Conservation (phyloP, 371 early-diverging fungal species). For the Mortierella sp. region DNA sequence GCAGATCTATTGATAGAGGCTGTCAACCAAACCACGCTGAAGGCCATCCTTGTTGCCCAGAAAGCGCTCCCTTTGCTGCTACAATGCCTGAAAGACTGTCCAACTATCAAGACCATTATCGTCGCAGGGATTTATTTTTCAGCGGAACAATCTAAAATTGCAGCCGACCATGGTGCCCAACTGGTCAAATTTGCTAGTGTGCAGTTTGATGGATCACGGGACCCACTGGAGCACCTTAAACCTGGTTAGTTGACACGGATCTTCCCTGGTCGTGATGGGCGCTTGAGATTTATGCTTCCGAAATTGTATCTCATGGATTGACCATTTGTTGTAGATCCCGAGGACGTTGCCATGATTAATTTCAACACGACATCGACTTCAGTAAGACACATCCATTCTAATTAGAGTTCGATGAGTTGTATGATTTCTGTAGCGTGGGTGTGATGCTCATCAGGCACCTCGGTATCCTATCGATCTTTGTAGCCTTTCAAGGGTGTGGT, state of each 20-base stretch:
- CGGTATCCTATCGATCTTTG: not conserved
- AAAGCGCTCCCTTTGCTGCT: constrained; percentile 37
- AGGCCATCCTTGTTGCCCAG: constrained; percentile 41
- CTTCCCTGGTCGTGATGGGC: not conserved
- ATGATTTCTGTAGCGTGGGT: not conserved
- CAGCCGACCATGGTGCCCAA: constrained; percentile 22
- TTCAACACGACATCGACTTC: constrained; percentile 45
- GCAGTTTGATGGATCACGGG: constrained; percentile 19
- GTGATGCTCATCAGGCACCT: not conserved
- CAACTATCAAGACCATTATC: constrained; percentile 39
- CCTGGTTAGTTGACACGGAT: constrained; percentile 24
- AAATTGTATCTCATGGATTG: not conserved
- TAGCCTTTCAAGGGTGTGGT: constrained; percentile 54
- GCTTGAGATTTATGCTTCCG: not conserved
- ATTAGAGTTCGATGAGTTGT: not conserved
- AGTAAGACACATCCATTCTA: not conserved
- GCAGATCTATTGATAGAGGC: constrained; percentile 40
- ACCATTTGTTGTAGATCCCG: constrained; percentile 13
- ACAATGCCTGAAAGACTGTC: constrained; percentile 28
- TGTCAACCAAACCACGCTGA: constrained; percentile 42
- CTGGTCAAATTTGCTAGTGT: constrained; percentile 34
- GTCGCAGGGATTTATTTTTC: constrained; percentile 34
- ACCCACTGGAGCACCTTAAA: constrained; percentile 20
- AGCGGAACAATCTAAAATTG: constrained; percentile 19
- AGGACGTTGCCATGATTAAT: constrained; percentile 50